Conservation (phyloP, 2,329 filamentous ascomycete species). For the Uncinocarpus reesii region DNA sequence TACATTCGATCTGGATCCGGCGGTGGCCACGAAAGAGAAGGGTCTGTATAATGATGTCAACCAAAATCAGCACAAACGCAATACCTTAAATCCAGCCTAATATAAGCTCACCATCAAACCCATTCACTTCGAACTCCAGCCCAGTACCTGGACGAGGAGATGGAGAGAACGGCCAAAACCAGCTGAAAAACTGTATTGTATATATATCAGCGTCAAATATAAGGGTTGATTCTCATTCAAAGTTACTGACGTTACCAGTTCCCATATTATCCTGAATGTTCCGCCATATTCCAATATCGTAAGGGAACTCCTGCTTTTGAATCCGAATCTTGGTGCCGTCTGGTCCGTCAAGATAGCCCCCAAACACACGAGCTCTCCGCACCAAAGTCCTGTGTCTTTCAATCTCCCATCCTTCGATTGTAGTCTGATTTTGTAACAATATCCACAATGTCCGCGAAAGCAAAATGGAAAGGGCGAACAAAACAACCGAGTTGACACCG, state of each 20-base stretch:
- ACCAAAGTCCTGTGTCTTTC: constrained; percentile 40
- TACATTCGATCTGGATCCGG: constrained; percentile 43
- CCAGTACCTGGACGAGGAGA: constrained; percentile 42
- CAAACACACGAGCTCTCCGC: constrained; percentile 40
- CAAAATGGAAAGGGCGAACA: constrained; percentile 47
- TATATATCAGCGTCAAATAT: too few relatives aligned
- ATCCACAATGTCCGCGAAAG: constrained; percentile 47
- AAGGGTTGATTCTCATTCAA: neutral
- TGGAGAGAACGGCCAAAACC: constrained; percentile 51
- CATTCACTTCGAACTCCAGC: constrained; percentile 47
- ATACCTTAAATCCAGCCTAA: neutral
- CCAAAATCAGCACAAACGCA: neutral
- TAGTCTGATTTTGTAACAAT: constrained; percentile 49
- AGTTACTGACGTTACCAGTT: constrained; percentile 32
- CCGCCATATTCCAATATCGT: constrained; percentile 52
- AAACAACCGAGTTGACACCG: constrained; percentile 46
- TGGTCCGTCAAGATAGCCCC: constrained; percentile 49
- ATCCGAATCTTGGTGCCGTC: constrained; percentile 47
- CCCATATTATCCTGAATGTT: constrained; percentile 54
- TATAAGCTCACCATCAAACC: constrained; percentile 43
- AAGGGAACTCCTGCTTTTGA: constrained; percentile 53
- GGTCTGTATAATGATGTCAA: constrained; percentile 21
- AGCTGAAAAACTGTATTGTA: constrained; percentile 41
- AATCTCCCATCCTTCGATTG: constrained; percentile 55
- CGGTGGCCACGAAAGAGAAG: constrained; percentile 37